Evolutionary conservation across 768 basidiomycete genomes (phyloP).

Genomic region (Serendipita vermifera): DNA sequence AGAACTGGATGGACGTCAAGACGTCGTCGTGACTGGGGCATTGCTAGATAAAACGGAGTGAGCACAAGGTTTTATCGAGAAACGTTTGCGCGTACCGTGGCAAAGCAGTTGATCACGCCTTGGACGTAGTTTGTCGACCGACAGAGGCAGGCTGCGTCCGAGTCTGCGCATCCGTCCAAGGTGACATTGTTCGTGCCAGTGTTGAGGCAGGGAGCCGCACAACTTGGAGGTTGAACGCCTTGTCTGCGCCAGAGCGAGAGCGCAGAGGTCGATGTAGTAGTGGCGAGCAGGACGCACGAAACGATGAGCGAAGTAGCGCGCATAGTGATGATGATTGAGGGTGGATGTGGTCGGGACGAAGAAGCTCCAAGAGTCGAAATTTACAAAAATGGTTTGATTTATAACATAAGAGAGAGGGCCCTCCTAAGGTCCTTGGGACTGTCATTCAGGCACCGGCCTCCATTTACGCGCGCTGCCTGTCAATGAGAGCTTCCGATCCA

Average conservation of each 20-base stretch:
- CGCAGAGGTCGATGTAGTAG: neutral
- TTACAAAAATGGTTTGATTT: no score
- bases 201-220: neutral
- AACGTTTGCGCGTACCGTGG: neutral
- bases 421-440: no score
- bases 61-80: neutral
- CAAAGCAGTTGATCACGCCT: conserved; percentile 7
- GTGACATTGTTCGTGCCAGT: neutral
- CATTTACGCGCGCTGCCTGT: no score
- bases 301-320: neutral
- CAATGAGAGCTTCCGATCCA: no score
- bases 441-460: no score
- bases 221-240: neutral
- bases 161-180: neutral
- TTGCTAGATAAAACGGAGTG: neutral
- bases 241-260: neutral
- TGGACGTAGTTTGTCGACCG: neutral
- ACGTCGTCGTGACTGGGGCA: neutral
- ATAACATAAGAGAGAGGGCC: no score
- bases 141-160: neutral
- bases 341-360: no score
- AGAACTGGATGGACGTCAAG: conserved; percentile 1
- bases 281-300: neutral
- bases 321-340: neutral
- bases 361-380: no score